Evolutionary conservation across 352 stramenopile species (phyloP).

Genomic region (Pythium oligandrum): DNA sequence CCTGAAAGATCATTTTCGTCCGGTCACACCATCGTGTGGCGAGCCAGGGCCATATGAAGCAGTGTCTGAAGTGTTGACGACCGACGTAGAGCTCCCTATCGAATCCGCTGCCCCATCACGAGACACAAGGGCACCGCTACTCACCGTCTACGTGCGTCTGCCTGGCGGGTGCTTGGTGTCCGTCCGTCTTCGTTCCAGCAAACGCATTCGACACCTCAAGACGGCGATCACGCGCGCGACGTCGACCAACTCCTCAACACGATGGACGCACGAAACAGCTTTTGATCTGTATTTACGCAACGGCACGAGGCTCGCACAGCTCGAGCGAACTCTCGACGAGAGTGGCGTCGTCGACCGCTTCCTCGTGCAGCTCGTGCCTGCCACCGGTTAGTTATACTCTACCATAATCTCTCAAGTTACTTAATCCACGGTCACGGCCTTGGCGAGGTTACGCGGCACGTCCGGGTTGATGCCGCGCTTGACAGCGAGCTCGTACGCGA

Average conservation of each 20-base stretch:
- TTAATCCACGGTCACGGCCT: constrained; percentile 98
- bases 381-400: not conserved
- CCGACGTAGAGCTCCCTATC: too few relatives aligned
- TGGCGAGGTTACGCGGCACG: constrained; percentile 97
- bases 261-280: constrained; percentile 37
- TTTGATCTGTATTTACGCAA: constrained; percentile 51
- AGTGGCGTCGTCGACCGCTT: constrained; percentile 36
- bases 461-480: constrained; percentile 97
- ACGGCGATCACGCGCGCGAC: constrained; percentile 29
- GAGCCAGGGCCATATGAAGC: not conserved
- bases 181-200: constrained; percentile 31
- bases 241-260: constrained; percentile 7
- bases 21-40: constrained; percentile 5
- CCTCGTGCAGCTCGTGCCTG: constrained; percentile 36
- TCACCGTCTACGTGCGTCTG: constrained; percentile 7
- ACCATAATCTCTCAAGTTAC: not conserved
- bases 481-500: constrained; percentile 97
- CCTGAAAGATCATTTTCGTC: constrained; percentile 31
- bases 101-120: too few relatives aligned
- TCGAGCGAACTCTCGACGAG: constrained; percentile 30
- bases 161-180: constrained; percentile 48
- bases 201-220: constrained; percentile 56
- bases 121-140: too few relatives aligned
- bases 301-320: constrained; percentile 26
- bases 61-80: too few relatives aligned